Evolutionary conservation across 108 stramenopile species (phyloP).

Genomic region (Cyclotella distinguenda): DNA sequence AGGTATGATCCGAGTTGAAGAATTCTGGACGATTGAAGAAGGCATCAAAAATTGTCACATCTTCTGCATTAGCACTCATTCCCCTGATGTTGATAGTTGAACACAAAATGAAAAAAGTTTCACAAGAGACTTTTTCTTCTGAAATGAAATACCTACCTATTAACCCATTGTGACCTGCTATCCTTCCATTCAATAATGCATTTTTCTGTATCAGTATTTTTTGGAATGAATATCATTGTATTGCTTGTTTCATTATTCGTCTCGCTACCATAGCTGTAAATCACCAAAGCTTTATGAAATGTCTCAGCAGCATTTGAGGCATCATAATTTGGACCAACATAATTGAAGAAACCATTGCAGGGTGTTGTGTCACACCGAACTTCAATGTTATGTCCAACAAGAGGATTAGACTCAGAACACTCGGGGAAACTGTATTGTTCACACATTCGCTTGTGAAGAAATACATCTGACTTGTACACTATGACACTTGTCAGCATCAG

Average conservation of each 20-base stretch:
- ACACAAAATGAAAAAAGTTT: no score
- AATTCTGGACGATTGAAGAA: conserved; percentile 9
- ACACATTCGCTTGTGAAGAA: conserved; percentile 12
- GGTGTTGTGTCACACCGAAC: conserved; percentile 23
- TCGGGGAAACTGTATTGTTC: no score
- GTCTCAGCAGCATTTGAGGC: not conserved
- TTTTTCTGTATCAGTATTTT: conserved; percentile 1
- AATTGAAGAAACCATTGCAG: conserved; percentile 24
- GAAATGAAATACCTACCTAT: conserved; percentile 14
- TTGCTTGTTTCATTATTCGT: conserved; percentile 1
- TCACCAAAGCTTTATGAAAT: not conserved
- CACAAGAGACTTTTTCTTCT: no score
- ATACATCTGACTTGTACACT: conserved; percentile 24
- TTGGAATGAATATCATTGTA: conserved; percentile 21
- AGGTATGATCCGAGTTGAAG: conserved; percentile 9
- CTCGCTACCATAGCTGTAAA: conserved; percentile 11
- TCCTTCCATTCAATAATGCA: conserved; percentile 25
- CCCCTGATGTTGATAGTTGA: no score
- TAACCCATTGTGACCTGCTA: conserved; percentile 14
- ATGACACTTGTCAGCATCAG: conserved; percentile 21
- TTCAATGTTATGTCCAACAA: no score
- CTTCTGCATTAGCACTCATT: conserved; percentile 21
- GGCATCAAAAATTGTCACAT: conserved; percentile 11
- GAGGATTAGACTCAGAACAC: no score
- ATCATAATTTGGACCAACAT: conserved; percentile 8